Conservation (phyloP, 208 protist species). For the Crithidia fasciculata region DNA sequence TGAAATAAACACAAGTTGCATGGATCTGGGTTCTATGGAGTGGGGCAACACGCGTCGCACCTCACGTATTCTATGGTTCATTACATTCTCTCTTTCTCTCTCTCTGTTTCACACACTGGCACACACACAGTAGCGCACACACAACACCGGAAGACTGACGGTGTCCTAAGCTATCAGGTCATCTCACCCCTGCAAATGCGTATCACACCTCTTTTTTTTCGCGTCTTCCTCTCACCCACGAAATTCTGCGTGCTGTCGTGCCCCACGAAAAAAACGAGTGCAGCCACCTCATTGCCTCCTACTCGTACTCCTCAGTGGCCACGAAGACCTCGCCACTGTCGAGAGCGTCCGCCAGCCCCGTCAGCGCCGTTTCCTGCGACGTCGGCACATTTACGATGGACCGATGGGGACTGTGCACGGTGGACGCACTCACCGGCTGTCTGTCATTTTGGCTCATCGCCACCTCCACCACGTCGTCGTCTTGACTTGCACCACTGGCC, state of each 20-base stretch:
- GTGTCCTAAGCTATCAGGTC: too few species aligned
- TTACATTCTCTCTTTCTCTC: too few species aligned
- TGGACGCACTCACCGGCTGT: neutral
- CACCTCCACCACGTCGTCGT: slow-evolving; percentile 26
- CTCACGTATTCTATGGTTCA: too few species aligned
- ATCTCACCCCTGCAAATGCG: too few species aligned
- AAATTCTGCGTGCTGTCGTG: neutral
- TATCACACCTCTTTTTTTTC: too few species aligned
- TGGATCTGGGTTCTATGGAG: neutral
- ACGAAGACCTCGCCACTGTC: slow-evolving; percentile 79
- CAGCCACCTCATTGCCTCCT: neutral
- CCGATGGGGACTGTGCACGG: slow-evolving; percentile 5
- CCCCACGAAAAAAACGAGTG: too few species aligned
- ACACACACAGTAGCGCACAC: too few species aligned
- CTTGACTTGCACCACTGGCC: slow-evolving; percentile 16
- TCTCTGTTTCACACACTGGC: too few species aligned
- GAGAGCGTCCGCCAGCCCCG: slow-evolving; percentile 39
- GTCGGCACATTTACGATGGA: slow-evolving; percentile 57
- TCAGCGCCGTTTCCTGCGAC: slow-evolving; percentile 58
- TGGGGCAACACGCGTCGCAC: too few species aligned
- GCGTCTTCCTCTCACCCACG: too few species aligned
- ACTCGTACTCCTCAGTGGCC: slow-evolving; percentile 84
- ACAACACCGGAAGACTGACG: too few species aligned
- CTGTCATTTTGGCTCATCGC: slow-evolving; percentile 13
- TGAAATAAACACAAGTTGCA: neutral